phyloP scores from a whole-genome alignment of 352 stramenopile genomes.

The Pythium diclinum region DNA sequence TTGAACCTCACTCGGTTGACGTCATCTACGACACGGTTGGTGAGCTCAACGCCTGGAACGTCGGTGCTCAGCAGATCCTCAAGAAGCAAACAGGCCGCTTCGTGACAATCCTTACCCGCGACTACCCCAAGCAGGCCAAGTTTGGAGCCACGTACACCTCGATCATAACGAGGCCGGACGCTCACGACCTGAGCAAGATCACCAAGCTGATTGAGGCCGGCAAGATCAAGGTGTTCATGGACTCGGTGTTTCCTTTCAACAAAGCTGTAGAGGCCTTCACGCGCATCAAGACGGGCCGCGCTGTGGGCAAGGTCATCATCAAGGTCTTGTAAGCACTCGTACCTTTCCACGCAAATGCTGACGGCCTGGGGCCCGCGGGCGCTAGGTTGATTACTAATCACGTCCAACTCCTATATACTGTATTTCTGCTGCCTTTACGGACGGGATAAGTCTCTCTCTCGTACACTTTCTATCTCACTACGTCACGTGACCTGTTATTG shows the following conservation, averaged over 20 bases:
- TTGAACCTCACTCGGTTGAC: neutral
- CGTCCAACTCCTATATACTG: too few species aligned
- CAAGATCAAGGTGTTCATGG: slow-evolving; percentile 32
- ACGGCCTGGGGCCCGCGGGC: too few species aligned
- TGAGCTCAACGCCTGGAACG: slow-evolving; percentile 34
- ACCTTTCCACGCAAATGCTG: too few species aligned
- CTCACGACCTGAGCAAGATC: slow-evolving; percentile 37
- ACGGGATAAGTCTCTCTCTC: too few species aligned
- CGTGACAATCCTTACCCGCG: slow-evolving; percentile 30
- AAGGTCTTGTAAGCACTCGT: slow-evolving; percentile 27
- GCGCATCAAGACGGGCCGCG: slow-evolving; percentile 41
- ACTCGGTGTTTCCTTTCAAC: slow-evolving; percentile 45
- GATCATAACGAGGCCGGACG: slow-evolving; percentile 22
- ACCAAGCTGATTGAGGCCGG: slow-evolving; percentile 34
- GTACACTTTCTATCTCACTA: neutral
- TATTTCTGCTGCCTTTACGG: too few species aligned
- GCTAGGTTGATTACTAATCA: too few species aligned
- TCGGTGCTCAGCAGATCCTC: slow-evolving; percentile 34
- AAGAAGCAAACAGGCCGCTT: slow-evolving; percentile 38
- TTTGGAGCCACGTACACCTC: slow-evolving; percentile 39
- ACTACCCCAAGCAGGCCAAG: slow-evolving; percentile 42
- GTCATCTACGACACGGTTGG: neutral
- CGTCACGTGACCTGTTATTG: neutral
- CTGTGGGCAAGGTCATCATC: slow-evolving; percentile 65
- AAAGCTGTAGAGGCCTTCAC: slow-evolving; percentile 38